phyloP scores from a whole-genome alignment of 306 rosid species.

The Cucumis hystrix region DNA sequence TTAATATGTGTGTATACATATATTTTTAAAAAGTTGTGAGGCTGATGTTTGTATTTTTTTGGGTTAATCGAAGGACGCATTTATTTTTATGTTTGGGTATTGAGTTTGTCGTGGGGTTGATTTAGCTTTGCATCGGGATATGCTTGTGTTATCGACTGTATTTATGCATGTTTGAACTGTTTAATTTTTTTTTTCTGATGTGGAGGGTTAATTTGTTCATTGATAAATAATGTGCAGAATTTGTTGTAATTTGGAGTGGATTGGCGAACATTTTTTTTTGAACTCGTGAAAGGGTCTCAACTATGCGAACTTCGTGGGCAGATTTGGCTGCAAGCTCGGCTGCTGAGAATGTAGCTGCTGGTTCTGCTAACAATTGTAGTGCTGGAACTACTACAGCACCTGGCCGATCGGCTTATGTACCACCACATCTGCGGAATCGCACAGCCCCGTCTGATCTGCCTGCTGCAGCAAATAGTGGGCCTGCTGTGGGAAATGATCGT shows the following conservation, averaged over 20 bases:
- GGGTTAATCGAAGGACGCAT: neutral
- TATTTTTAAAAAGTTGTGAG: neutral
- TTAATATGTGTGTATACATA: neutral
- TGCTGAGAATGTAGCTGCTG: slow-evolving; percentile 47
- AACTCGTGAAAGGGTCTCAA: slow-evolving; percentile 19
- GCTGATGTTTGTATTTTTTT: neutral
- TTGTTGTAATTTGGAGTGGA: neutral
- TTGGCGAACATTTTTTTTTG: neutral
- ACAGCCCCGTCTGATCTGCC: slow-evolving; percentile 25
- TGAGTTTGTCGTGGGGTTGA: neutral
- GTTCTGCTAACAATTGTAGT: slow-evolving; percentile 22
- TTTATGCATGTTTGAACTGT: neutral
- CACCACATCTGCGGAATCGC: slow-evolving; percentile 77
- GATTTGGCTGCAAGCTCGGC: slow-evolving; percentile 81
- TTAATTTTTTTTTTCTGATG: neutral
- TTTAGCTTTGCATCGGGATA: neutral
- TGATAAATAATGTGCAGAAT: neutral
- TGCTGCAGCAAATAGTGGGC: slow-evolving; percentile 31
- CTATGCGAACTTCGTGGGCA: slow-evolving; percentile 87
- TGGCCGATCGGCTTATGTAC: slow-evolving; percentile 46
- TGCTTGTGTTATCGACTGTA: neutral
- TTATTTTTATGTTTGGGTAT: neutral
- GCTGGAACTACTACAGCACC: slow-evolving; percentile 22
- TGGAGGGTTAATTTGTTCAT: neutral
- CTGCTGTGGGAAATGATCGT: slow-evolving; percentile 21